These are phyloP conservation scores for Schizochytrium sp. DNA, from an alignment of 108 stramenopile genomes.

Conservation along the genomic window DNA sequence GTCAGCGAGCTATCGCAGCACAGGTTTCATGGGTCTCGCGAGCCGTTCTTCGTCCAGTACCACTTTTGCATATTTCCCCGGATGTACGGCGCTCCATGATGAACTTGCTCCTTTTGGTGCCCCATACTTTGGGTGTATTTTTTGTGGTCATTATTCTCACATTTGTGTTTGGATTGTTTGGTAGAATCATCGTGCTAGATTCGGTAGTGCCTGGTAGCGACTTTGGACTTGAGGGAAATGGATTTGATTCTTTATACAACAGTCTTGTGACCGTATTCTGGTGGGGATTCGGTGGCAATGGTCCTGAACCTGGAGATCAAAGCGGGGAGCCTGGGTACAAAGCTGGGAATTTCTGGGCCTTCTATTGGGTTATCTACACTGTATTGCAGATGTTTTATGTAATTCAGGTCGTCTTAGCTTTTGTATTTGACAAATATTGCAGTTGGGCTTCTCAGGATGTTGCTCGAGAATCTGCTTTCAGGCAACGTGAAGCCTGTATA, in stretches of 20 bases:
- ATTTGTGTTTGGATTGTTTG: conserved; percentile 24
- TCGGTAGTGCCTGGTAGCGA: conserved; percentile 24
- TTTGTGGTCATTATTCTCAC: neutral
- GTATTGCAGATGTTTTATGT: conserved; percentile 46
- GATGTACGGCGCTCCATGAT: neutral
- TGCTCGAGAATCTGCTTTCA: too few species aligned
- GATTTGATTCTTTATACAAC: conserved; percentile 19
- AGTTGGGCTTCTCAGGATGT: too few species aligned
- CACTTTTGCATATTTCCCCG: conserved; percentile 33
- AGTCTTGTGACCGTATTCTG: conserved; percentile 28
- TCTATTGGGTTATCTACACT: conserved; percentile 35
- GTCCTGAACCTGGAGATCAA: conserved; percentile 38
- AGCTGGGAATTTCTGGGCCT: conserved; percentile 18
- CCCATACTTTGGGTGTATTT: neutral
- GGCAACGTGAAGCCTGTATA: too few species aligned
- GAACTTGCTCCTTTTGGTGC: neutral
- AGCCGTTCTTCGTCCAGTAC: conserved; percentile 28
- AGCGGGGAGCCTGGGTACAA: conserved; percentile 13
- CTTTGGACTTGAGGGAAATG: conserved; percentile 29
- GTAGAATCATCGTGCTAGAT: conserved; percentile 26
- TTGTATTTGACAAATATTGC: conserved; percentile 12
- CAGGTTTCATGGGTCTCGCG: neutral
- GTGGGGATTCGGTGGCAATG: conserved; percentile 41
- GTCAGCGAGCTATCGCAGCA: neutral
- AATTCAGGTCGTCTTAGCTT: conserved; percentile 22